Percentiles rank a stretch among this genome's conserved stretches.
Conservation (phyloP, 768 basidiomycete genomes). For the Suillus placidus region DNA sequence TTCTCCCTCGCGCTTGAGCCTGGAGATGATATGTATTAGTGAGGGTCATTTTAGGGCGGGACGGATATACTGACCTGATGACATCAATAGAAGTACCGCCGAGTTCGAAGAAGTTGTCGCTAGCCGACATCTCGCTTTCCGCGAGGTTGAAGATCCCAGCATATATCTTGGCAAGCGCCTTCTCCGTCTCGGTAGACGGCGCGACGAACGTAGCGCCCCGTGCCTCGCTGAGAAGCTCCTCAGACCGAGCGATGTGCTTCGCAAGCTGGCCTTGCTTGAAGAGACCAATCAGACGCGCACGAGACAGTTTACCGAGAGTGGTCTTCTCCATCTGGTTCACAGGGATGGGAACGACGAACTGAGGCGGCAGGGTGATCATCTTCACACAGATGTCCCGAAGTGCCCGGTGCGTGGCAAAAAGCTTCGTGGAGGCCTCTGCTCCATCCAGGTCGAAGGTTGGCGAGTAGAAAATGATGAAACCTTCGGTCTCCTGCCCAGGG, state of each 20-base stretch:
- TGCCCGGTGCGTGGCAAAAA: slow-evolving; percentile 33
- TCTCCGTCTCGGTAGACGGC: slow-evolving; percentile 30
- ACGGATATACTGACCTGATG: slow-evolving; percentile 23
- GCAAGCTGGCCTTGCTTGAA: slow-evolving; percentile 40
- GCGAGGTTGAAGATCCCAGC: slow-evolving; percentile 35
- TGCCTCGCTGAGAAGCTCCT: slow-evolving; percentile 26
- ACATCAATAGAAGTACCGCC: slow-evolving; percentile 46
- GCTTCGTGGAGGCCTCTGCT: slow-evolving; percentile 28
- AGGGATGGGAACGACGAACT: slow-evolving; percentile 42
- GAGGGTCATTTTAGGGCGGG: not conserved
- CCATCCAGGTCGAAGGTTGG: slow-evolving; percentile 26
- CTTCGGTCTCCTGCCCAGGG: slow-evolving; percentile 40
- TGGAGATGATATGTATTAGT: not conserved
- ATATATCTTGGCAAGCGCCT: slow-evolving; percentile 32
- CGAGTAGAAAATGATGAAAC: slow-evolving; percentile 43
- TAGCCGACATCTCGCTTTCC: slow-evolving; percentile 25
- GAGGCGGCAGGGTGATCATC: too few species aligned
- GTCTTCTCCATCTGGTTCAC: slow-evolving; percentile 43
- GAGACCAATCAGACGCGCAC: slow-evolving; percentile 36
- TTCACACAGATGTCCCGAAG: slow-evolving; percentile 33
- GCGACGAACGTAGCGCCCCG: slow-evolving; percentile 26
- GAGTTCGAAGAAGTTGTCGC: slow-evolving; percentile 43
- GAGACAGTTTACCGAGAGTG: slow-evolving; percentile 47
- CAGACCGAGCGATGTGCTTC: slow-evolving; percentile 31
- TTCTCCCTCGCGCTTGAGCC: slow-evolving; percentile 33